Evolutionary conservation across 208 protist genomes (phyloP).

Genomic region (Leishmania major): DNA sequence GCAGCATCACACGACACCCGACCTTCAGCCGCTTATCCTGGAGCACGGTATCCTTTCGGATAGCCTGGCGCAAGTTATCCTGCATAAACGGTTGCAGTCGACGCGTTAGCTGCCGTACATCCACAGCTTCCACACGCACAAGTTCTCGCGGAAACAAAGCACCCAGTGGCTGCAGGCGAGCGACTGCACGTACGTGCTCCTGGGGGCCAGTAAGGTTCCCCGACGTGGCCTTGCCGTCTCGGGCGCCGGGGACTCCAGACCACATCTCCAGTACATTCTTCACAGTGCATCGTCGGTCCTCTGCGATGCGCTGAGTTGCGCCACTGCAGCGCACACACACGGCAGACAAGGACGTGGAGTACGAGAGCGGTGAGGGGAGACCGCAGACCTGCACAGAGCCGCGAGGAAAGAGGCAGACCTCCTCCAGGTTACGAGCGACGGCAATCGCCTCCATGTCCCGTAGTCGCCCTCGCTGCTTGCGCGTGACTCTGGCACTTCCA

Average conservation of each 20-base stretch:
- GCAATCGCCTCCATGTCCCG: not conserved
- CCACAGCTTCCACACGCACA: constrained; percentile 21
- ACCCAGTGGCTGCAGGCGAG: not conserved
- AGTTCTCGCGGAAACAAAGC: constrained; percentile 21
- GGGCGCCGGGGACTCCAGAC: not conserved
- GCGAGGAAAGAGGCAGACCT: constrained; percentile 10
- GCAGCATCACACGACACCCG: constrained; percentile 88
- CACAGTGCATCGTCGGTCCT: not conserved
- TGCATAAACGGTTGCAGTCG: constrained; percentile 36
- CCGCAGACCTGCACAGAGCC: constrained; percentile 11
- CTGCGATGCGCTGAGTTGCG: not conserved
- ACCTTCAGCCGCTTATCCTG: constrained; percentile 80
- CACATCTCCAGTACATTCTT: not conserved
- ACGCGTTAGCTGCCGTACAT: constrained; percentile 21
- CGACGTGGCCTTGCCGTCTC: not conserved
- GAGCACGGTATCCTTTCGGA: constrained; percentile 56
- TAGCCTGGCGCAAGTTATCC: constrained; percentile 31
- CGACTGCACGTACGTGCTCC: too few relatives aligned
- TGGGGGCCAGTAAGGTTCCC: not conserved
- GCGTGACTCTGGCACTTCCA: not conserved
- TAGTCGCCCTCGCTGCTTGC: not conserved
- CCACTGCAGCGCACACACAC: constrained; percentile 21
- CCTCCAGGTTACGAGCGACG: constrained; percentile 3
- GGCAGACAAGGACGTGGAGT: constrained; percentile 12
- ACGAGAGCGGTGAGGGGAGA: constrained; percentile 26